These are phyloP conservation scores for Citrus glauca DNA, from an alignment of 345 rosid species.

Conservation along the genomic window DNA sequence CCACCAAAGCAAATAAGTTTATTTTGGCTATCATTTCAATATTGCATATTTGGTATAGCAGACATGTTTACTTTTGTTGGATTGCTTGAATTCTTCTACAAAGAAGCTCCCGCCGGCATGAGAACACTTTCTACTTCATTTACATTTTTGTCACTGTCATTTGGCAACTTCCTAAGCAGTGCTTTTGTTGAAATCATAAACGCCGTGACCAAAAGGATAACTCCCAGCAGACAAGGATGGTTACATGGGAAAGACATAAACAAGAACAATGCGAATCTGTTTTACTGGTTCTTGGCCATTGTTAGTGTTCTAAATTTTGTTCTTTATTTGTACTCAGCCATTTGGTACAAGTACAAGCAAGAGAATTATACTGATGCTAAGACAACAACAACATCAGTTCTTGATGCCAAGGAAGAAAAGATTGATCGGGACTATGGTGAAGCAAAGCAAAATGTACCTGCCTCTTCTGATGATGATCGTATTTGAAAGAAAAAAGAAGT, in stretches of 20 bases:
- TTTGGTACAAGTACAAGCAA: slow-evolving; percentile 44
- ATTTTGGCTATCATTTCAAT: slow-evolving; percentile 42
- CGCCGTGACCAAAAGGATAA: slow-evolving; percentile 22
- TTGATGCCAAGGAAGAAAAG: background rate
- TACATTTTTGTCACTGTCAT: slow-evolving; percentile 31
- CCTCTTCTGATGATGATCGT: background rate
- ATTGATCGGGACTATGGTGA: background rate
- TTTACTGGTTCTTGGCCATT: slow-evolving; percentile 44
- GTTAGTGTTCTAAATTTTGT: slow-evolving; percentile 34
- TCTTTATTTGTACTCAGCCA: slow-evolving; percentile 27
- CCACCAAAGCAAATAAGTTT: slow-evolving; percentile 22
- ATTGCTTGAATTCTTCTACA: slow-evolving; percentile 45
- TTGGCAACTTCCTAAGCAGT: slow-evolving; percentile 38
- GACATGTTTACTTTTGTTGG: slow-evolving; percentile 51
- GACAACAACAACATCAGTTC: background rate
- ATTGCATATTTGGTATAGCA: slow-evolving; percentile 35
- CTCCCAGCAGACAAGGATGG: slow-evolving; percentile 41
- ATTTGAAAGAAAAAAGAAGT: background rate
- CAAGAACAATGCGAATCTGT: slow-evolving; percentile 34
- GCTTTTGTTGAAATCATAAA: slow-evolving; percentile 30
- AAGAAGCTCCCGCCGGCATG: slow-evolving; percentile 40
- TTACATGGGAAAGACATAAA: slow-evolving; percentile 26
- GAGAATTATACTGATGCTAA: slow-evolving; percentile 4
- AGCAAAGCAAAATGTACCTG: background rate
- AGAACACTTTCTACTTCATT: slow-evolving; percentile 41